A percentile compares a stretch with the other conserved stretches of the same genome.
Conservation (phyloP, 768 basidiomycete genomes). For the Boletellus ananiceps region DNA sequence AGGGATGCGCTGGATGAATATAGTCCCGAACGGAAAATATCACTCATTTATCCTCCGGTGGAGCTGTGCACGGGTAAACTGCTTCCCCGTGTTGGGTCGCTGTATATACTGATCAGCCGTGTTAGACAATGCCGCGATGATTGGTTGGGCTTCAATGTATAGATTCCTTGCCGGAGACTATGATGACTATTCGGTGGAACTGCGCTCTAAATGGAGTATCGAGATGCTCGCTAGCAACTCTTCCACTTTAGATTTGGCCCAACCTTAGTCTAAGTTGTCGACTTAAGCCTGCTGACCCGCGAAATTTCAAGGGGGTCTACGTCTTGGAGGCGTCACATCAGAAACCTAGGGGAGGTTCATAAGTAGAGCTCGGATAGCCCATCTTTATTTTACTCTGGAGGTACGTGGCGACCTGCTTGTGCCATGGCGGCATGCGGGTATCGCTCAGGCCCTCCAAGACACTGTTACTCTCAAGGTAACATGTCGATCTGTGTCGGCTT, state of each 20-base stretch:
- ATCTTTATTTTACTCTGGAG: no score
- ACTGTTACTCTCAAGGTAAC: no score
- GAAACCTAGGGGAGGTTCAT: no score
- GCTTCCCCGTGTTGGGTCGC: neutral
- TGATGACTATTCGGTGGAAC: conserved; percentile 57
- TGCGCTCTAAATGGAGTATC: conserved; percentile 75
- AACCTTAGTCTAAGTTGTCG: neutral
- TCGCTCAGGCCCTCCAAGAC: no score
- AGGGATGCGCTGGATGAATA: conserved; percentile 24
- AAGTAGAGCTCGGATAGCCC: no score
- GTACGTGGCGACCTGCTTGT: no score
- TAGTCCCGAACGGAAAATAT: conserved; percentile 33
- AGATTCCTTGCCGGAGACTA: conserved; percentile 62
- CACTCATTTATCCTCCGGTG: conserved; percentile 69
- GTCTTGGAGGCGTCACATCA: no score
- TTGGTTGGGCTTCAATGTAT: conserved; percentile 86
- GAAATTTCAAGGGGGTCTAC: no score
- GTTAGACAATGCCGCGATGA: conserved; percentile 95
- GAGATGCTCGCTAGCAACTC: conserved; percentile 33
- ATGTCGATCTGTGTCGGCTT: no score
- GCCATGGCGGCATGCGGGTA: no score
- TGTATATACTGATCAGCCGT: neutral
- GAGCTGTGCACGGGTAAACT: conserved; percentile 73
- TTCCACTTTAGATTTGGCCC: neutral
- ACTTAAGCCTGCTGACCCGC: no score